Evolutionary conservation across 805 yeast genomes (phyloP).

Genomic region (Starmera pachycereana): DNA sequence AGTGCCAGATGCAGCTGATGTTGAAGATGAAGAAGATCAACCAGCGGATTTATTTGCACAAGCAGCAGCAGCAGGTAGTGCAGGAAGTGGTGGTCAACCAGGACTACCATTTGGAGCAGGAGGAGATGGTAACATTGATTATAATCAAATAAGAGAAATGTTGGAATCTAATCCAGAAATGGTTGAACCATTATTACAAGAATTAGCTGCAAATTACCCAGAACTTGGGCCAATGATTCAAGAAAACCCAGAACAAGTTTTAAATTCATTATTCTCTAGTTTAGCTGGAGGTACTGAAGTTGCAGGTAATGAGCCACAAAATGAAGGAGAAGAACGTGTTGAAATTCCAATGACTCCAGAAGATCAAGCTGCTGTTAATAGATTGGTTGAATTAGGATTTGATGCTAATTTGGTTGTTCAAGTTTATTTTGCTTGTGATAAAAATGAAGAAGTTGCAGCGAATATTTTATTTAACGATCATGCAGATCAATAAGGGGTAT

Average conservation of each 20-base stretch:
- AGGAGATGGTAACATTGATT: slow-evolving; percentile 3
- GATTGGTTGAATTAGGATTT: slow-evolving; percentile 89
- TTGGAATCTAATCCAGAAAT: slow-evolving; percentile 82
- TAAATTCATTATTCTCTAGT: slow-evolving; percentile 57
- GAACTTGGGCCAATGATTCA: slow-evolving; percentile 73
- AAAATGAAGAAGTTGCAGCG: slow-evolving; percentile 94
- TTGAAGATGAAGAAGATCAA: slow-evolving; percentile 25
- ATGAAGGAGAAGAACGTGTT: slow-evolving; percentile 24
- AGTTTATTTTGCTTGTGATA: slow-evolving; percentile 96
- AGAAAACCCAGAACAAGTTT: slow-evolving; percentile 82
- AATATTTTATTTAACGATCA: slow-evolving; percentile 71
- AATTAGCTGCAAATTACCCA: slow-evolving; percentile 73
- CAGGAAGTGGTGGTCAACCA: slow-evolving; percentile 11
- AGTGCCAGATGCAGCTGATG: slow-evolving; percentile 14
- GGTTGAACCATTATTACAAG: slow-evolving; percentile 74
- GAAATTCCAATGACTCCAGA: slow-evolving; percentile 61
- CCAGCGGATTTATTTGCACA: slow-evolving; percentile 26
- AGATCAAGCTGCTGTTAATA: slow-evolving; percentile 81
- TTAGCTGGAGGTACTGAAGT: slow-evolving; percentile 15
- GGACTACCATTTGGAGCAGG: too few species aligned
- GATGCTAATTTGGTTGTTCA: slow-evolving; percentile 81
- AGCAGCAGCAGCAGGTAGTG: slow-evolving; percentile 19
- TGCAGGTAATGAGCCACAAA: slow-evolving; percentile 25
- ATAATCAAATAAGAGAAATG: slow-evolving; percentile 60
- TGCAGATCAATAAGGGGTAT: slow-evolving; percentile 20